Conservation (phyloP, 2,329 filamentous ascomycete genomes). For the Colletotrichum australisinense region DNA sequence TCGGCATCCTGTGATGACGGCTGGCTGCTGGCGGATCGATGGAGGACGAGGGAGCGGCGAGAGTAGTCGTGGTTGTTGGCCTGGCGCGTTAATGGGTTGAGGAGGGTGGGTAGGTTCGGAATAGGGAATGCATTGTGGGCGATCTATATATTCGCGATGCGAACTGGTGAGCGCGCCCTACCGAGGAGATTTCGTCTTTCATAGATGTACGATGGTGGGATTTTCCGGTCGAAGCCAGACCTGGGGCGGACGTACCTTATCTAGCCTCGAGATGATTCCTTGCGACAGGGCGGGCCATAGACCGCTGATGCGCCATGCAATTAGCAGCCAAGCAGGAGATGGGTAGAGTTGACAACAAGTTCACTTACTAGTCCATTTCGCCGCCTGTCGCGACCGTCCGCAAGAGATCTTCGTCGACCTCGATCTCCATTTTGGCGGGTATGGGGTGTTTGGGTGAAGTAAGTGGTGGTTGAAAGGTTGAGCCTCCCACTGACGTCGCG, state of each 20-base stretch:
- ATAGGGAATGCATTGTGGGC: slow-evolving; percentile 80
- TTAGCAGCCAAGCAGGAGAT: slow-evolving; percentile 38
- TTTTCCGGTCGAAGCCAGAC: not conserved
- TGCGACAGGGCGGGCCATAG: slow-evolving; percentile 77
- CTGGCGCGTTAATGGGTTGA: slow-evolving; percentile 50
- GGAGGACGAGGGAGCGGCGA: slow-evolving; percentile 59
- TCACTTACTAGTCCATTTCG: slow-evolving; percentile 66
- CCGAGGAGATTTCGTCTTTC: slow-evolving; percentile 36
- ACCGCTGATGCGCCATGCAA: slow-evolving; percentile 59
- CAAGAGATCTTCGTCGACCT: slow-evolving; percentile 63
- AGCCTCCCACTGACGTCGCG: slow-evolving; percentile 30
- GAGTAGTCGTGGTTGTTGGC: slow-evolving; percentile 53
- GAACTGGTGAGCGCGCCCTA: slow-evolving; percentile 26
- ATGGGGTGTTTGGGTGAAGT: not conserved
- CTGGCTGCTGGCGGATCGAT: slow-evolving; percentile 44
- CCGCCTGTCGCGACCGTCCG: slow-evolving; percentile 61
- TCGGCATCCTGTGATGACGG: slow-evolving; percentile 67
- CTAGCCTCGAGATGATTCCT: slow-evolving; percentile 74
- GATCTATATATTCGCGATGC: slow-evolving; percentile 64
- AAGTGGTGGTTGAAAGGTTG: slow-evolving; percentile 1
- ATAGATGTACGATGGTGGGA: slow-evolving; percentile 52
- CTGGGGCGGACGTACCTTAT: slow-evolving; percentile 60
- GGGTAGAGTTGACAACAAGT: not conserved
- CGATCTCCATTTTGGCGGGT: slow-evolving; percentile 62
- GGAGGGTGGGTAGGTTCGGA: slow-evolving; percentile 65